Conservation (phyloP, 352 stramenopile species). For the Pythium periplocum region DNA sequence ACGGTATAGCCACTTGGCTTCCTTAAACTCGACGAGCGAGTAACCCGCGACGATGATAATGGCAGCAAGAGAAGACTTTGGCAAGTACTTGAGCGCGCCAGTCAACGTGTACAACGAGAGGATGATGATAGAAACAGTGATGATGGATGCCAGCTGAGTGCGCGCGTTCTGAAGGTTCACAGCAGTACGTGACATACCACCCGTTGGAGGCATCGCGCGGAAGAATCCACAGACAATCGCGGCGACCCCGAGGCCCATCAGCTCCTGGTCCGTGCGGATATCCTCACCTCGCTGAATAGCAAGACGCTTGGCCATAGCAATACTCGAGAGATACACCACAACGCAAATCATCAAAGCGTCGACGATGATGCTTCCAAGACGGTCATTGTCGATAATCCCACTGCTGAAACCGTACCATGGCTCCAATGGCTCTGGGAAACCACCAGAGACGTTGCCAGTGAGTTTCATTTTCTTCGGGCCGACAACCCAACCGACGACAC, state of each 20-base stretch:
- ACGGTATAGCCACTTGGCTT: constrained; percentile 79
- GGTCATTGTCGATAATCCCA: constrained; percentile 28
- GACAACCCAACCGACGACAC: constrained; percentile 37
- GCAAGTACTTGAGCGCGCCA: constrained; percentile 77
- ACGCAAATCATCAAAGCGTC: constrained; percentile 63
- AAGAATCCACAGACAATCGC: constrained; percentile 86
- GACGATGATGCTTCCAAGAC: constrained; percentile 45
- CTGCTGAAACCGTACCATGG: constrained; percentile 51
- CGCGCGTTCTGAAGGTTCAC: constrained; percentile 86
- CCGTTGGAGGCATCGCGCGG: constrained; percentile 72
- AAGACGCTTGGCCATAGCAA: constrained; percentile 83
- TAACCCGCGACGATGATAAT: constrained; percentile 90
- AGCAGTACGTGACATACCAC: constrained; percentile 82
- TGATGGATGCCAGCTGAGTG: constrained; percentile 76
- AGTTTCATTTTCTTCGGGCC: constrained; percentile 60
- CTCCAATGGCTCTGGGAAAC: constrained; percentile 38
- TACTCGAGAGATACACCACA: constrained; percentile 86
- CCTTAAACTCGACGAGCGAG: constrained; percentile 82
- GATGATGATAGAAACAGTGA: constrained; percentile 78
- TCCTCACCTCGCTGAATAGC: constrained; percentile 63
- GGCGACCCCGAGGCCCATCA: constrained; percentile 80
- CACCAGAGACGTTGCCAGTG: constrained; percentile 57
- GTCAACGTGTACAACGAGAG: constrained; percentile 84
- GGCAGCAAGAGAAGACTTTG: constrained; percentile 59
- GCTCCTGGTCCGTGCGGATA: constrained; percentile 71